Conservation (phyloP, 176 grass and related monocot species). For the Carex myosuroides region DNA sequence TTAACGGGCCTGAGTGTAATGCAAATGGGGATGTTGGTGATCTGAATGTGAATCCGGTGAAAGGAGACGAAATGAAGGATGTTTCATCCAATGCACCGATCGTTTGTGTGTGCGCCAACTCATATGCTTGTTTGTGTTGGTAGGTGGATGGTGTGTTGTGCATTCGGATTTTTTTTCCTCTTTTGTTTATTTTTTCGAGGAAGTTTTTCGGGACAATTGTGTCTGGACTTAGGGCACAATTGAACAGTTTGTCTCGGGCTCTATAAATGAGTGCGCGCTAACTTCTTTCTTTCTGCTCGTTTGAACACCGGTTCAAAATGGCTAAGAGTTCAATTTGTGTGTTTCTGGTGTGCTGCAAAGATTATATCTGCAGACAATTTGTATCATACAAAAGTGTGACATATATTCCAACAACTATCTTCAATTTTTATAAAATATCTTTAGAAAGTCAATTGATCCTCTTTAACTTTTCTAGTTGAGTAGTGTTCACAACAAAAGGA, state of each 20-base stretch:
- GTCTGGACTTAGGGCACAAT: not conserved
- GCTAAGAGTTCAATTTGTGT: not conserved
- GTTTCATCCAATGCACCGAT: not conserved
- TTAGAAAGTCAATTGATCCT: not conserved
- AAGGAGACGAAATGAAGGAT: slow-evolving; percentile 14
- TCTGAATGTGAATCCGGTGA: not conserved
- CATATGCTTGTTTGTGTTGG: not conserved
- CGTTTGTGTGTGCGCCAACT: not conserved
- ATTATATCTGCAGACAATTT: not conserved
- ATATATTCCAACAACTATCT: not conserved
- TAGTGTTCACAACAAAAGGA: too few species aligned
- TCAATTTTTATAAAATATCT: not conserved
- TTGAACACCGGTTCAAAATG: slow-evolving; percentile 8
- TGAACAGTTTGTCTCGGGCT: slow-evolving; percentile 4
- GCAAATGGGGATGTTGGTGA: not conserved
- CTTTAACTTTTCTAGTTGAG: too few species aligned
- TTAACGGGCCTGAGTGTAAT: not conserved
- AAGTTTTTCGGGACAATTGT: not conserved
- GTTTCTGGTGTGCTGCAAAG: not conserved
- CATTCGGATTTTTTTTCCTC: not conserved
- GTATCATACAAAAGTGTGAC: slow-evolving; percentile 18
- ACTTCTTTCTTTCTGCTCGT: slow-evolving; percentile 1
- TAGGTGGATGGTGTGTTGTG: not conserved
- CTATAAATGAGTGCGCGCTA: not conserved
- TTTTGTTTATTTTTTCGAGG: slow-evolving; percentile 11